phyloP scores from a whole-genome alignment of 2,329 filamentous ascomycete genomes.

The Pseudonectria buxi region DNA sequence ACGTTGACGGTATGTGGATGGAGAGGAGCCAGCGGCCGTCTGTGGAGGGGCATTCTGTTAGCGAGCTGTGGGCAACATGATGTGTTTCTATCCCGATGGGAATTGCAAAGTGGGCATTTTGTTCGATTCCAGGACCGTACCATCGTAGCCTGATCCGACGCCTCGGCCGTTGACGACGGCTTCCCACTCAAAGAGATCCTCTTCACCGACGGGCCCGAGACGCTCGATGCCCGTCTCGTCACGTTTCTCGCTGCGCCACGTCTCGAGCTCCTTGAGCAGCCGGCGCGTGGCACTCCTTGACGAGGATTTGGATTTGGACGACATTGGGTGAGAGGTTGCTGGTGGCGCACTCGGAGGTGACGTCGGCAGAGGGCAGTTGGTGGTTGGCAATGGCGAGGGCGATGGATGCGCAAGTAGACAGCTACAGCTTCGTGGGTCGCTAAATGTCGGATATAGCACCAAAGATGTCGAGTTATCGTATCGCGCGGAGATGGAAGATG shows the following conservation, averaged over 20 bases:
- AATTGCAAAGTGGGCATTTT: too few species aligned
- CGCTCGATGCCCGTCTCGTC: constrained; percentile 51
- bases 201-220: constrained; percentile 47
- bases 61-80: background rate
- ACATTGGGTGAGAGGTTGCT: background rate
- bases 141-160: constrained; percentile 50
- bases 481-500: too few species aligned
- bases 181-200: constrained; percentile 52
- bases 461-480: too few species aligned
- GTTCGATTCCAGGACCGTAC: too few species aligned
- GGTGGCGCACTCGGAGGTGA: too few species aligned
- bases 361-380: too few species aligned
- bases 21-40: constrained; percentile 75
- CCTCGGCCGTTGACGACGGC: constrained; percentile 54
- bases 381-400: too few species aligned
- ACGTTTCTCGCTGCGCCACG: constrained; percentile 42
- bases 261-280: constrained; percentile 51
- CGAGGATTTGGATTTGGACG: constrained; percentile 20
- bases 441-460: too few species aligned
- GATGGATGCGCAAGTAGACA: too few species aligned
- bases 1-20: constrained; percentile 68
- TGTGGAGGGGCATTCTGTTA: constrained; percentile 19
- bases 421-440: too few species aligned
- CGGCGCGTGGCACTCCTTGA: constrained; percentile 47
- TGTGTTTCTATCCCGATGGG: too few species aligned